Evolutionary conservation across 768 basidiomycete species (phyloP), one percentile per base, ranked within the genome.

Genomic region (Rhodotorula toruloides): DNA sequence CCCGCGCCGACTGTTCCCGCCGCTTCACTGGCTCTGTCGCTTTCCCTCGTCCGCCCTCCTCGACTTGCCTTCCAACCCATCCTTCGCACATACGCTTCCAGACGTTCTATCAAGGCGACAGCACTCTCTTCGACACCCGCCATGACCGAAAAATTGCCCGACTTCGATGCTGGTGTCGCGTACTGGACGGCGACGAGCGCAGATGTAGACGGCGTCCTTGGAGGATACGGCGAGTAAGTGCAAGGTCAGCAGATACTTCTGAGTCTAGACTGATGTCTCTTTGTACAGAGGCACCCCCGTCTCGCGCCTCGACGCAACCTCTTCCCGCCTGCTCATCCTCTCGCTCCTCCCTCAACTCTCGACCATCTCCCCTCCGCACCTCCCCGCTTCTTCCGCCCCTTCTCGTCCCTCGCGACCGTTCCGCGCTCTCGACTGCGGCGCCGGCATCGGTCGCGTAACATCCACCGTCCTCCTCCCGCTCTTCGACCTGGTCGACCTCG

Each of bases 381-480:
- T 83, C 54, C 84, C 82, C 3, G 13, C 64, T 53, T 27, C 61
- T 57, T 16, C 42, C 32, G n/a, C 54, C 29, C 8, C 58, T 22
- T 59, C 54, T 19, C 60, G 53, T 19, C 66, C 55, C 8, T 1
- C 55, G 13, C 61, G 65, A 85, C 40, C 68, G 74, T 58, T 74
- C 74, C 84, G 90, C 50, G 92, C 89, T 0, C 82, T 99, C 29
- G 94, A 99, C 74, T 90, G 92, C 63, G 94, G 81, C 48, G 92
- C 92, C 11, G 94, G 94, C 17, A 87, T 99, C 54, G 94, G 94
- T 17, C 86, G 94, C 58, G 91, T 96, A 34, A 94, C 92, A 1
- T 81, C 84, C 4, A 85, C 89, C 71, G 90, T 92, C 19, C 84
- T 99, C 40, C 83, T 97, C n/a, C 88, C 87, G 73, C 86, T 97